Evolutionary conservation across 2,329 filamentous ascomycete species (phyloP).

Genomic region (Fusarium sp.): DNA sequence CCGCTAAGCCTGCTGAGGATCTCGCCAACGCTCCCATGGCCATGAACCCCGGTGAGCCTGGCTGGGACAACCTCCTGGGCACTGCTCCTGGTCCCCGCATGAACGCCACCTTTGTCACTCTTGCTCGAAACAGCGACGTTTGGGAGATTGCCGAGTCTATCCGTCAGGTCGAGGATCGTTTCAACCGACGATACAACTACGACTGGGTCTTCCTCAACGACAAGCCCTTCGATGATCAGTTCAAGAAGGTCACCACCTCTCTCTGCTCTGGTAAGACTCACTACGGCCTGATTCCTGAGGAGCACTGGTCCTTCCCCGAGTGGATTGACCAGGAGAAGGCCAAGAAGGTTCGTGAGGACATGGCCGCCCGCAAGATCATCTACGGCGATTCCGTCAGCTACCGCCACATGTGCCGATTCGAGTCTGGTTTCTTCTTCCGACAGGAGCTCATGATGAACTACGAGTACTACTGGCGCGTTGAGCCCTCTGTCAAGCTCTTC

Average conservation of each 20-base stretch:
- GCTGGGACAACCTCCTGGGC: slow-evolving; percentile 64
- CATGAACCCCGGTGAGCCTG: slow-evolving; percentile 63
- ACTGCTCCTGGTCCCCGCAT: slow-evolving; percentile 78
- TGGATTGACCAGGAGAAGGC: slow-evolving; percentile 98
- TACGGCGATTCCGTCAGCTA: slow-evolving; percentile 98
- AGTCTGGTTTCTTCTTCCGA: slow-evolving; percentile 99
- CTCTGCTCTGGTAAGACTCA: slow-evolving; percentile 93
- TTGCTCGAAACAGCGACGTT: slow-evolving; percentile 91
- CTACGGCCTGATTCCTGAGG: slow-evolving; percentile 88
- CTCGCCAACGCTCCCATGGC: slow-evolving; percentile 52
- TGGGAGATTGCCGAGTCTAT: slow-evolving; percentile 99
- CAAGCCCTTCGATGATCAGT: slow-evolving; percentile 89
- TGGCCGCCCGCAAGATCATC: slow-evolving; percentile 95
- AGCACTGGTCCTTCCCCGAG: slow-evolving; percentile 97
- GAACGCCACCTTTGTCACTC: slow-evolving; percentile 97
- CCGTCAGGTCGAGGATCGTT: slow-evolving; percentile 95
- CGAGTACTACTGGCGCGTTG: slow-evolving; percentile 99
- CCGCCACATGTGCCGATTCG: slow-evolving; percentile 99
- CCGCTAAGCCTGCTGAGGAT: slow-evolving; percentile 13
- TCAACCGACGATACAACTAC: slow-evolving; percentile 97
- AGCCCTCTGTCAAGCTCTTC: slow-evolving; percentile 95
- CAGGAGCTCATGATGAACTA: slow-evolving; percentile 94
- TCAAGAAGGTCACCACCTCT: slow-evolving; percentile 90
- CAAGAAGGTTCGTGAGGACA: slow-evolving; percentile 89
- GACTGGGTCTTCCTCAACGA: slow-evolving; percentile 99